Evolutionary conservation across 768 basidiomycete genomes (phyloP).

Genomic region (Megacollybia marginata): DNA sequence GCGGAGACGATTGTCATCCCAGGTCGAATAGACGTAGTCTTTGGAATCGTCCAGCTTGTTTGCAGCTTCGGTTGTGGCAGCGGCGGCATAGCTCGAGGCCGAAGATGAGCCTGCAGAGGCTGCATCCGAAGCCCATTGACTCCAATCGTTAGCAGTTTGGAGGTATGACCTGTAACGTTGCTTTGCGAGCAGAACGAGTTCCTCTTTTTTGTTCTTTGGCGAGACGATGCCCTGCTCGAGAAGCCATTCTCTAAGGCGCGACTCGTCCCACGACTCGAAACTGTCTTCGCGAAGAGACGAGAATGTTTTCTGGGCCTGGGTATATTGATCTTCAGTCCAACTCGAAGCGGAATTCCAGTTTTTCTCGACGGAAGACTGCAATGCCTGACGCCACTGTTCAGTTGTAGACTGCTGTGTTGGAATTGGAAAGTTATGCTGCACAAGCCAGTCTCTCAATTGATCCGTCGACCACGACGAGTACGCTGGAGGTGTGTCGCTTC

Average conservation of each 20-base stretch:
- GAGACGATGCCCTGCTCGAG: conserved; percentile 83
- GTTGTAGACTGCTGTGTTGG: conserved; percentile 38
- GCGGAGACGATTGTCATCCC: conserved; percentile 75
- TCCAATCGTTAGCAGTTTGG: conserved; percentile 50
- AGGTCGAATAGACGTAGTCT: conserved; percentile 85
- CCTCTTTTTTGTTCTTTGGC: conserved; percentile 72
- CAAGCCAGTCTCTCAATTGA: conserved; percentile 64
- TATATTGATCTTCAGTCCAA: conserved; percentile 63
- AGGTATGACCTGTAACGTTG: conserved; percentile 56
- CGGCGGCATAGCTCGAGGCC: conserved; percentile 34
- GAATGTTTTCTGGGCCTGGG: conserved; percentile 56
- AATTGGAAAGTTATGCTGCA: conserved; percentile 52
- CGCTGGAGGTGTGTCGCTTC: conserved; percentile 17
- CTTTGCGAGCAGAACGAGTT: conserved; percentile 74
- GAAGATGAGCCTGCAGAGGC: conserved; percentile 31
- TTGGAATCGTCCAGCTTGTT: conserved; percentile 60
- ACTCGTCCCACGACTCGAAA: conserved; percentile 84
- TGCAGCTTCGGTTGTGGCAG: conserved; percentile 45
- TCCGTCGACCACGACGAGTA: conserved; percentile 53
- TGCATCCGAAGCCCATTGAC: conserved; percentile 20
- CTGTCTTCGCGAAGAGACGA: conserved; percentile 47
- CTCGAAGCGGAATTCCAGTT: conserved; percentile 50
- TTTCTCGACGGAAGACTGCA: conserved; percentile 43
- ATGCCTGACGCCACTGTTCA: conserved; percentile 30
- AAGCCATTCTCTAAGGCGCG: conserved; percentile 71